A percentile compares a stretch with the other conserved stretches of the same genome.
Conservation (phyloP, 805 yeast species). For the Kuraishia hungarica region DNA sequence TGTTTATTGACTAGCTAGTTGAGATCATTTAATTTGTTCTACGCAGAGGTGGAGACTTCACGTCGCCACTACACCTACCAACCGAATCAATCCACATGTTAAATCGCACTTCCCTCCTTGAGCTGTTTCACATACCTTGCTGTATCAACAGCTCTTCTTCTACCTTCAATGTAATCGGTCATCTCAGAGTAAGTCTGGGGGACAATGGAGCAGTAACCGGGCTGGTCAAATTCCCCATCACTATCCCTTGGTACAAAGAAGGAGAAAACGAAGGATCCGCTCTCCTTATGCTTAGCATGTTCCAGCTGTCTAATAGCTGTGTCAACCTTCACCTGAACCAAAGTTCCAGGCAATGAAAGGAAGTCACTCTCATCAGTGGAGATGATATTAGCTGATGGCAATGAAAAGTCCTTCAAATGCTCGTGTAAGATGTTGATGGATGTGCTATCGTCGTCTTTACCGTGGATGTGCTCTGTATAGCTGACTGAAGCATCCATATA, state of each 20-base stretch:
- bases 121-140: slow-evolving; percentile 52
- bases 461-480: slow-evolving; percentile 74
- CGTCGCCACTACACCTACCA: no score
- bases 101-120: slow-evolving; percentile 13
- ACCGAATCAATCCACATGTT: neutral
- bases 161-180: slow-evolving; percentile 86
- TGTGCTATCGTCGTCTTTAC: slow-evolving; percentile 15
- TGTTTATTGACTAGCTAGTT: no score
- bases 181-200: slow-evolving; percentile 88
- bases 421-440: slow-evolving; percentile 15
- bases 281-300: slow-evolving; percentile 50
- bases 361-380: slow-evolving; percentile 46
- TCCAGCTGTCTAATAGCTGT: slow-evolving; percentile 67
- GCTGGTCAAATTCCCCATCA: slow-evolving; percentile 27
- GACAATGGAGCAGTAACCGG: slow-evolving; percentile 67
- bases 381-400: slow-evolving; percentile 49
- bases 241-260: slow-evolving; percentile 70
- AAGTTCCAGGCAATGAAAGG: slow-evolving; percentile 71
- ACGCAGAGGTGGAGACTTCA: no score
- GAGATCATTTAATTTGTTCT: no score
- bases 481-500: slow-evolving; percentile 77
- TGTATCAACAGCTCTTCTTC: slow-evolving; percentile 82
- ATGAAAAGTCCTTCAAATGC: slow-evolving; percentile 36
- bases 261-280: slow-evolving; percentile 85
- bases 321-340: slow-evolving; percentile 85